These are phyloP conservation scores for Zhuliangozyma blackwelliae DNA, from an alignment of 1,139 yeast genomes.

Conservation along the genomic window DNA sequence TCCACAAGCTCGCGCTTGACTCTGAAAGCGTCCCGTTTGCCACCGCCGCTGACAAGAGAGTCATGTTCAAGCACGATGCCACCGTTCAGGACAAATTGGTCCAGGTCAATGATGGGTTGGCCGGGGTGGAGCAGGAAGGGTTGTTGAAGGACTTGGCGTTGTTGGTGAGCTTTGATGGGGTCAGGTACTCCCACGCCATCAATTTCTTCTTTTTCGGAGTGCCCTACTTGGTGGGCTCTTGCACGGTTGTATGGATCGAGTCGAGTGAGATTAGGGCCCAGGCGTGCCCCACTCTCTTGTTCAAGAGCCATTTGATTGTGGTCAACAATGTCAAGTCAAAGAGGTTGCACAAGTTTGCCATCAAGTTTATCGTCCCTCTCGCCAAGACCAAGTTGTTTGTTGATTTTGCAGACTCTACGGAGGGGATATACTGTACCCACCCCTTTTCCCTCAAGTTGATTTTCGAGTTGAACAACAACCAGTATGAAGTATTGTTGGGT, in stretches of 20 bases:
- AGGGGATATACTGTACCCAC: constrained; percentile 35
- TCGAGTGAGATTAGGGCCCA: constrained; percentile 11
- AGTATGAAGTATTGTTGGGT: constrained; percentile 45
- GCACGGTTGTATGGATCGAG: constrained; percentile 36
- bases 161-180: constrained; percentile 12
- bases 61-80: no score
- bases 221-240: constrained; percentile 36
- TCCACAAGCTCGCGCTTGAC: constrained; percentile 31
- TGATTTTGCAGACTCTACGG: constrained; percentile 20
- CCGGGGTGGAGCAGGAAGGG: no score
- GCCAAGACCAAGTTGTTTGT: constrained; percentile 25
- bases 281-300: constrained; percentile 39
- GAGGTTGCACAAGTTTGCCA: constrained; percentile 16
- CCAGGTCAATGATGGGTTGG: background rate
- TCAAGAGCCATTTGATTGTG: constrained; percentile 47
- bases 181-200: constrained; percentile 15
- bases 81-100: background rate
- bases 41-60: no score
- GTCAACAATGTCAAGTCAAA: constrained; percentile 14
- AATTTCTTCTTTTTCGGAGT: constrained; percentile 38
- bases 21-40: no score
- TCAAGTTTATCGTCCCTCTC: constrained; percentile 48
- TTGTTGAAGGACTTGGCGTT: no score
- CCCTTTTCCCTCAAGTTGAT: constrained; percentile 35
- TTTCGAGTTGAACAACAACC: constrained; percentile 38